phyloP scores from a whole-genome alignment of 345 rosid genomes.

The Camelina hispida region DNA sequence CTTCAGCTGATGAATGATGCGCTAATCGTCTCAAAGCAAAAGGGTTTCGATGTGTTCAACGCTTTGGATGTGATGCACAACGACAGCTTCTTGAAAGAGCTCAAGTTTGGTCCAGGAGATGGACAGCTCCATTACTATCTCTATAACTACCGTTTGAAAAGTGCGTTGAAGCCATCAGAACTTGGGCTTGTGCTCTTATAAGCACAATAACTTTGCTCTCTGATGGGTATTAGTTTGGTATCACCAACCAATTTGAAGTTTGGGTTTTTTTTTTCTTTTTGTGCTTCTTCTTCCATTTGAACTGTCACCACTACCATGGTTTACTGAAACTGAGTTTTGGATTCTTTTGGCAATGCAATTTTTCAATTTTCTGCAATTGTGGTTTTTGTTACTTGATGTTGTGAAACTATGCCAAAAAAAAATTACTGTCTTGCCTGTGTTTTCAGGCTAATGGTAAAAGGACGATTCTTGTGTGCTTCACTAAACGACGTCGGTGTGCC shows the following conservation, averaged over 20 bases:
- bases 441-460: too few relatives aligned
- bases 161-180: constrained; percentile 67
- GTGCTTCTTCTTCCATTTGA: constrained; percentile 19
- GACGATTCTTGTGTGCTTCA: too few relatives aligned
- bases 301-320: constrained; percentile 1
- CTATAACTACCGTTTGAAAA: constrained; percentile 71
- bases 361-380: constrained; percentile 16
- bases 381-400: background rate
- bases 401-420: too few relatives aligned
- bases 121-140: constrained; percentile 95
- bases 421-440: too few relatives aligned
- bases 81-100: constrained; percentile 81
- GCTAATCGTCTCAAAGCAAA: constrained; percentile 75
- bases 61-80: constrained; percentile 95
- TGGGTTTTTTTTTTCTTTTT: background rate
- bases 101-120: constrained; percentile 95
- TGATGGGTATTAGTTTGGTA: constrained; percentile 36
- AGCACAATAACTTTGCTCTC: constrained; percentile 18
- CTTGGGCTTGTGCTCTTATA: constrained; percentile 92
- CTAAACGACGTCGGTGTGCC: too few relatives aligned
- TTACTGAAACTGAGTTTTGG: constrained; percentile 34
- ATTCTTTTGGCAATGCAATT: constrained; percentile 41
- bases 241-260: constrained; percentile 23
- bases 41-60: constrained; percentile 88
- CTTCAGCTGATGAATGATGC: constrained; percentile 95